Percentiles rank a stretch among this genome's conserved stretches.
phyloP scores from a whole-genome alignment of 805 yeast genomes.

The Blastobotrys robertii region DNA sequence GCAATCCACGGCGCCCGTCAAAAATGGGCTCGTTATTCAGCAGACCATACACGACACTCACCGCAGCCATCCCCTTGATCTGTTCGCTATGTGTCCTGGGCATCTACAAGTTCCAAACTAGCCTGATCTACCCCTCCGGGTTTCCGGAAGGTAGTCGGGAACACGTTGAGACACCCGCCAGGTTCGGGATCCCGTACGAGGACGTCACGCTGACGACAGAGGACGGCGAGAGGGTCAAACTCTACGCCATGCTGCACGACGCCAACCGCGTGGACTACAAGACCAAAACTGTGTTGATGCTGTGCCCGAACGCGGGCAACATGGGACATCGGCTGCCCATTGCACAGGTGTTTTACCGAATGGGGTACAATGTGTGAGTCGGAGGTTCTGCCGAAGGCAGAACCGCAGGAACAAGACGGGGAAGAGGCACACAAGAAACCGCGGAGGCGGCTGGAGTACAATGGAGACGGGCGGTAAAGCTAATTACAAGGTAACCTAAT shows the following conservation, averaged over 20 bases:
- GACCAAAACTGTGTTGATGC: constrained; percentile 57
- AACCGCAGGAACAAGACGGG: no score
- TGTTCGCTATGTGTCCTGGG: constrained; percentile 12
- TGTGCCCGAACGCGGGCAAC: constrained; percentile 93
- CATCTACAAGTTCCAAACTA: constrained; percentile 37
- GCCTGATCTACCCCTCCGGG: constrained; percentile 73
- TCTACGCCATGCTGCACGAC: constrained; percentile 49
- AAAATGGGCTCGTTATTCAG: constrained; percentile 9
- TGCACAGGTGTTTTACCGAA: constrained; percentile 49
- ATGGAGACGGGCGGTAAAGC: not conserved
- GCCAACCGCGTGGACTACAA: constrained; percentile 31
- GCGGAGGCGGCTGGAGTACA: constrained; percentile 7
- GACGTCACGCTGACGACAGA: constrained; percentile 48
- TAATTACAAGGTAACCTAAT: not conserved
- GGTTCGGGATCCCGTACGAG: constrained; percentile 56
- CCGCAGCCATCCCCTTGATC: constrained; percentile 8
- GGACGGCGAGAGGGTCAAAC: constrained; percentile 62
- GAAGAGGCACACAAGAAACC: no score
- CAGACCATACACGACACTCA: constrained; percentile 2
- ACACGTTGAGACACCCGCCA: constrained; percentile 68
- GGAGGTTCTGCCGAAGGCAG: no score
- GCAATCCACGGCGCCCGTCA: not conserved
- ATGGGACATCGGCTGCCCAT: constrained; percentile 86
- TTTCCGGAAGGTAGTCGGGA: constrained; percentile 62
- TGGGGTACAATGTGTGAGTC: constrained; percentile 54